These are phyloP conservation scores for Stenocarpella maydis DNA, from an alignment of 2,329 filamentous ascomycete species.

Conservation along the genomic window DNA sequence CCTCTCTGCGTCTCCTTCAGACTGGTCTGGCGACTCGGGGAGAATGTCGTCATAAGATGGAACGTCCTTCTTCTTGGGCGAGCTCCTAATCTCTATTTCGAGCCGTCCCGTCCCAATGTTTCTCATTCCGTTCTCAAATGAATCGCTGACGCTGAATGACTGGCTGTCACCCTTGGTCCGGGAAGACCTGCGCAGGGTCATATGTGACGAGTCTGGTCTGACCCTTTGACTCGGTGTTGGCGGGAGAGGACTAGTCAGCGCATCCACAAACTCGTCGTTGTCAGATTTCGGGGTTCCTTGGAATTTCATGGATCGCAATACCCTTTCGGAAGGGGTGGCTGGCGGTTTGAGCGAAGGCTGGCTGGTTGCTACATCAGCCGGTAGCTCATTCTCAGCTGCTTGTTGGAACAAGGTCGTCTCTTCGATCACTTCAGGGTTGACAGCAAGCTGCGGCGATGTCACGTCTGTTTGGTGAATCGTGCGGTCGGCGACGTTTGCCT, in stretches of 20 bases:
- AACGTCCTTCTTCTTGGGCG: conserved; percentile 30
- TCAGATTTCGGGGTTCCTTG: conserved; percentile 53
- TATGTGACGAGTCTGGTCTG: conserved; percentile 27
- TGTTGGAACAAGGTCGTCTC: conserved; percentile 8
- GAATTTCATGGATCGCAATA: conserved; percentile 35
- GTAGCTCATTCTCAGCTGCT: not conserved
- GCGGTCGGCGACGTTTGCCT: conserved; percentile 24
- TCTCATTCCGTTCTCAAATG: conserved; percentile 27
- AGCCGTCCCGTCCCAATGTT: conserved; percentile 29
- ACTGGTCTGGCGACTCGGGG: conserved; percentile 27
- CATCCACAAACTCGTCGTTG: conserved; percentile 59
- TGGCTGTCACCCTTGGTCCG: conserved; percentile 30
- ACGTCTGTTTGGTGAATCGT: not conserved
- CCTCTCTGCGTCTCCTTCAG: not conserved
- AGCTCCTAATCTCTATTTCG: conserved; percentile 32
- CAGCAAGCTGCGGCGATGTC: conserved; percentile 10
- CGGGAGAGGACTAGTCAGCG: conserved; percentile 52
- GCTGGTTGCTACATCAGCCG: not conserved
- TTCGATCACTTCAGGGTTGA: conserved; percentile 21
- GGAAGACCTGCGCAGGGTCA: conserved; percentile 4
- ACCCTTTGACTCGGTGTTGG: conserved; percentile 42
- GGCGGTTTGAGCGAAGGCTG: not conserved
- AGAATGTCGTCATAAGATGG: conserved; percentile 32
- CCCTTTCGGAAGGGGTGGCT: conserved; percentile 14
- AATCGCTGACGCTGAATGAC: conserved; percentile 53